phyloP scores from a whole-genome alignment of 148 eudicot genomes.

The Rhododendron griersonianum region DNA sequence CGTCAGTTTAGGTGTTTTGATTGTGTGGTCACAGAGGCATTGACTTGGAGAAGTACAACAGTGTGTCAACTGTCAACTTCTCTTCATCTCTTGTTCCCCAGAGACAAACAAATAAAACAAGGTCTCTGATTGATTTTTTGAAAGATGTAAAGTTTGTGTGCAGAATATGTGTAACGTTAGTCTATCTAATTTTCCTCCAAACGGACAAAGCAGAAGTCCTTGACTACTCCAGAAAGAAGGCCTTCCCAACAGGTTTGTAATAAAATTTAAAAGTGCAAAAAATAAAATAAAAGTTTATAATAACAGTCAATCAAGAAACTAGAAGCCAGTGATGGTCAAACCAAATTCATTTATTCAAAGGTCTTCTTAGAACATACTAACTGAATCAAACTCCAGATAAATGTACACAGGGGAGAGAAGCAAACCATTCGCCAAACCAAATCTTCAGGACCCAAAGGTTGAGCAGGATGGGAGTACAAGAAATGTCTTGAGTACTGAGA shows the following conservation, averaged over 20 bases:
- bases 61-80: not conserved
- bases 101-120: not conserved
- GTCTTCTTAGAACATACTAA: not conserved
- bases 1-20: not conserved
- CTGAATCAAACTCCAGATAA: not conserved
- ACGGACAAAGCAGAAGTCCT: not conserved
- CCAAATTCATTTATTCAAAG: not conserved
- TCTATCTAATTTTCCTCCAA: not conserved
- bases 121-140: not conserved
- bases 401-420: slow-evolving; percentile 12
- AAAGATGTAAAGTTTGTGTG: not conserved
- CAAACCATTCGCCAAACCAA: slow-evolving; percentile 94
- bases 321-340: not conserved
- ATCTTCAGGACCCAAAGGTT: slow-evolving; percentile 94
- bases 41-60: not conserved
- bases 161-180: not conserved
- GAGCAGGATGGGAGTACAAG: slow-evolving; percentile 90
- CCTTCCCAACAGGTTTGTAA: not conserved
- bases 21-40: not conserved
- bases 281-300: not conserved
- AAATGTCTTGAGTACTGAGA: slow-evolving; percentile 89
- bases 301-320: not conserved
- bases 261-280: not conserved
- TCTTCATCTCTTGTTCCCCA: not conserved
- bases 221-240: not conserved